Base-by-base conservation (phyloP, 2,329 filamentous ascomycete species). In the Cadophora sp. region DNA sequence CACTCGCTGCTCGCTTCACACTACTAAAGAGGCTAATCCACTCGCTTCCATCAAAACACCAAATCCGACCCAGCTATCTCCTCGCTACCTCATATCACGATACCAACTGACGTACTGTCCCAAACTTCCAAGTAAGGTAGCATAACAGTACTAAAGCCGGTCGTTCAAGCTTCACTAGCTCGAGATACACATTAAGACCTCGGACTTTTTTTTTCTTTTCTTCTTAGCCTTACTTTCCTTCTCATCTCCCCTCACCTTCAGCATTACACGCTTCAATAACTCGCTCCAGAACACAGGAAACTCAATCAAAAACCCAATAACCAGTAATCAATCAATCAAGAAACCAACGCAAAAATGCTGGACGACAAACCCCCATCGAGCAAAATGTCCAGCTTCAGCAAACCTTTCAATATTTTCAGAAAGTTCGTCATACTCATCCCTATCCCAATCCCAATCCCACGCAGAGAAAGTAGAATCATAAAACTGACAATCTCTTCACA, bases 21-120 rank as follows among this genome's bases (percentile, higher is more conserved):
- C 27, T 30, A 30, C 27, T 30, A 30, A 30, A 30, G 27, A 30
- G 1, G 27, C 27, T 30, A 30, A 30, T 6, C 9, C 14, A 13
- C 36, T 39, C 36, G 50, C 3, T 53, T 33, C 50, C 14, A 53
- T 16, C 50, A 30, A 53, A 53, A 53, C 50, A 53, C 50, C 50
- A 18, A 27, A 7, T 16, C 27, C 41, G 11, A 9, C 41, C 41
- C 41, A 45, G 27, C 16, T 13, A 3, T 8, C 24, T 24, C 50
- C 24, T 24, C 50, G 27, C 24, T 53, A 53, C 50, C 50, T 33
- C 30, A 14, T 16, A n/a, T 4, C 50, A 53, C 18, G 6, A 33
- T 3, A 53, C 13, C 14, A 33, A 51, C 24, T 33, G 50, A 53
- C 50, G 50, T 33, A 33, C 16, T 33, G 22, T 27, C 4, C 16